phyloP scores from a whole-genome alignment of 2,329 filamentous ascomycete species.

The Diaporthe helianthi region DNA sequence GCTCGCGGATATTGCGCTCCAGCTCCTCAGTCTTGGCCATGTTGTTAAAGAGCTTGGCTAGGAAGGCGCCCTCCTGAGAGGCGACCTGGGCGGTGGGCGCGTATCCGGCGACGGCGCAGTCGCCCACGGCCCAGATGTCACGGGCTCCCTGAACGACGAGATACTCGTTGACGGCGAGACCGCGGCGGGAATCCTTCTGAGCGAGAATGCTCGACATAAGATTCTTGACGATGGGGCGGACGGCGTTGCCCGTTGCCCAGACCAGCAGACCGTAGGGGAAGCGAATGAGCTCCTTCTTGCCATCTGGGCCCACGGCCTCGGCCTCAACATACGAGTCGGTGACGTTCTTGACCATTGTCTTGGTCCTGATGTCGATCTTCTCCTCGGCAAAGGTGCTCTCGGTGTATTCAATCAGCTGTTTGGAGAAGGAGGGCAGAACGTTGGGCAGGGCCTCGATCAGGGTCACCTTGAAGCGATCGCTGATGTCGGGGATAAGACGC shows the following conservation, averaged over 20 bases:
- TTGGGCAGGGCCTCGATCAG: conserved; percentile 97
- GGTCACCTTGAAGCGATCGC: conserved; percentile 94
- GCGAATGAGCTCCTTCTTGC: conserved; percentile 78
- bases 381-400: conserved; percentile 99
- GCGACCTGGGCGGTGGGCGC: conserved; percentile 97
- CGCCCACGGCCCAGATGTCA: conserved; percentile 97
- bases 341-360: conserved; percentile 99
- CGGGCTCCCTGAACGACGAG: conserved; percentile 96
- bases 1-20: conserved; percentile 75
- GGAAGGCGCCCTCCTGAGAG: conserved; percentile 92
- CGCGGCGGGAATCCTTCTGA: conserved; percentile 93
- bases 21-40: conserved; percentile 94
- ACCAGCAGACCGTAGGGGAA: conserved; percentile 96
- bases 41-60: conserved; percentile 96
- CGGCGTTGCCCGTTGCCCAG: conserved; percentile 96
- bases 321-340: conserved; percentile 93
- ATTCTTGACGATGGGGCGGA: conserved; percentile 88
- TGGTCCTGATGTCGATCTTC: conserved; percentile 95
- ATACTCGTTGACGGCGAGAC: conserved; percentile 97
- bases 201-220: conserved; percentile 91
- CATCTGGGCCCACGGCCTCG: conserved; percentile 80
- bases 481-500: conserved; percentile 97
- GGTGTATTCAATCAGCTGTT: conserved; percentile 98
- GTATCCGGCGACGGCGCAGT: conserved; percentile 97
- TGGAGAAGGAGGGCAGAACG: conserved; percentile 97